Percentiles rank a stretch among this genome's conserved stretches.
These are phyloP conservation scores for Talaromyces sp. DNA, from an alignment of 2,329 filamentous ascomycete species.

Conservation along the genomic window DNA sequence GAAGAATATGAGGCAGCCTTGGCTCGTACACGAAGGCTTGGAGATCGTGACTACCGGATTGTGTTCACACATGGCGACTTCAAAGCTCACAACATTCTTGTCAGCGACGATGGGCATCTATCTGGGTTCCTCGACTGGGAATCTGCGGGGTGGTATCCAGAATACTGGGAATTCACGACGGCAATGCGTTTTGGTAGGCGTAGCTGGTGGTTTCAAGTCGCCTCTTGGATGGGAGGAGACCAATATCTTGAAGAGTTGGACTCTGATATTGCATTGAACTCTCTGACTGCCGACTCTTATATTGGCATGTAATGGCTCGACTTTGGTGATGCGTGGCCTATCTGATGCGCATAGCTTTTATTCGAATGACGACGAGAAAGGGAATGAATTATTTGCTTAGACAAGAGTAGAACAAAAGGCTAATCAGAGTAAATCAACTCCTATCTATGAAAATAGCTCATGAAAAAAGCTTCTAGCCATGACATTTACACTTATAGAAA, in stretches of 20 bases:
- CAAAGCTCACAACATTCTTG: constrained; percentile 27
- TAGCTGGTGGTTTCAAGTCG: constrained; percentile 27
- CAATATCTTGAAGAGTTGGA: constrained; percentile 25
- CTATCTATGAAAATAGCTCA: neutral
- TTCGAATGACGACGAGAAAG: too few relatives aligned
- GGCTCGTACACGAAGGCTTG: constrained; percentile 25
- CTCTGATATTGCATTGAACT: constrained; percentile 24
- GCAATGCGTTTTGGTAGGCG: constrained; percentile 26
- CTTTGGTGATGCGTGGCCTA: too few relatives aligned
- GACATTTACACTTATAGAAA: neutral
- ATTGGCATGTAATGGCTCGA: constrained; percentile 18
- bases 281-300: constrained; percentile 27
- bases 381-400: neutral
- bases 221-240: constrained; percentile 24
- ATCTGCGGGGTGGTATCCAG: constrained; percentile 27
- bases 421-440: neutral
- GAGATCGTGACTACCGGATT: constrained; percentile 23
- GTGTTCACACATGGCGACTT: constrained; percentile 29
- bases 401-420: neutral
- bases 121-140: constrained; percentile 31
- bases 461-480: neutral
- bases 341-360: too few relatives aligned
- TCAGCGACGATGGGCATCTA: constrained; percentile 26
- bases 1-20: constrained; percentile 30
- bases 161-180: constrained; percentile 30